Percentiles rank a stretch among this genome's conserved stretches.
These are phyloP conservation scores for Apiotrichum akiyoshidainum DNA, from an alignment of 1,284 basidiomycete genomes.

Conservation along the genomic window DNA sequence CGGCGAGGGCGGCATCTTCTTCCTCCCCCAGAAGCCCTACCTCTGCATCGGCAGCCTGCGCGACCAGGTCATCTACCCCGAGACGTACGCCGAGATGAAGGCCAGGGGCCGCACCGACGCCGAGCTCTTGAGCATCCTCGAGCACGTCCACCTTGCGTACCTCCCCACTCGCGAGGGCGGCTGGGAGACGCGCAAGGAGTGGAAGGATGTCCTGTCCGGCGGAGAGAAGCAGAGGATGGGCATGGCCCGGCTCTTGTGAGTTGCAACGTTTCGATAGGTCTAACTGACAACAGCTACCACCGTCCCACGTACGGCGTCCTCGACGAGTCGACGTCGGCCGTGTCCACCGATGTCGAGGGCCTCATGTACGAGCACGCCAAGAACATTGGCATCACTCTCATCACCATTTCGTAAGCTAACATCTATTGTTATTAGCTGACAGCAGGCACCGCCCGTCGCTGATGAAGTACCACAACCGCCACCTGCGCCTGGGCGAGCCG, in stretches of 20 bases:
- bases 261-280: not conserved
- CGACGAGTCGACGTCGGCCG: slow-evolving; percentile 88
- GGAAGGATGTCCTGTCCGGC: slow-evolving; percentile 84
- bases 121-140: slow-evolving; percentile 70
- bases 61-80: slow-evolving; percentile 71
- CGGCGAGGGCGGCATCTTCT: slow-evolving; percentile 65
- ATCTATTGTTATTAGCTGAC: slow-evolving; percentile 6
- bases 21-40: slow-evolving; percentile 89
- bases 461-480: slow-evolving; percentile 56
- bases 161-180: slow-evolving; percentile 84
- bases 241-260: slow-evolving; percentile 49
- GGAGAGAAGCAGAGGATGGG: slow-evolving; percentile 94
- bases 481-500: slow-evolving; percentile 51
- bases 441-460: slow-evolving; percentile 54
- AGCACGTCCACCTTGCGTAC: slow-evolving; percentile 79
- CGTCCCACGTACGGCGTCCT: slow-evolving; percentile 49
- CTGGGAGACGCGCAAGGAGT: slow-evolving; percentile 85
- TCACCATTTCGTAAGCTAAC: slow-evolving; percentile 70
- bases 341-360: slow-evolving; percentile 94
- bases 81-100: slow-evolving; percentile 74
- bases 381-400: slow-evolving; percentile 83
- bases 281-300: slow-evolving; percentile 34
- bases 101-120: slow-evolving; percentile 62
- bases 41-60: slow-evolving; percentile 80
- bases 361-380: slow-evolving; percentile 94